Evolutionary conservation across 2,329 filamentous ascomycete genomes (phyloP), one percentile per base, ranked within the genome.

Genomic region (Monosporascus sp.): DNA sequence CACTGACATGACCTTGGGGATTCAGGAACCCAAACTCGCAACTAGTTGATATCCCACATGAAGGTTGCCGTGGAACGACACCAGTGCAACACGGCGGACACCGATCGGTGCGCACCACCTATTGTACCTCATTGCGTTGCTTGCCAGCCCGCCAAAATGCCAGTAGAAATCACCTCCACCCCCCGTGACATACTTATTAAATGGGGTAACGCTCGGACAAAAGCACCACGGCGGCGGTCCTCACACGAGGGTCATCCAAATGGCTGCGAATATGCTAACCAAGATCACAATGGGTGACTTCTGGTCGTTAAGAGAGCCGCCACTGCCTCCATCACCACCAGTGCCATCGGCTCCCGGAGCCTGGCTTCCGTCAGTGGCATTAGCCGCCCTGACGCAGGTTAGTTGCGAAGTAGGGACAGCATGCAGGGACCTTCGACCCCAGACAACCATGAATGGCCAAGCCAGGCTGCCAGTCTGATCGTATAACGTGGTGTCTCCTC

Each of bases 371-470:
- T n/a, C 25, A 36, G 25, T 48, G 18, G 47, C 47, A 36, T 48
- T 48, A 17, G 25, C 36, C 11, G 31, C 47, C 3, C 47, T 24
- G 17, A 48, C 18, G 31, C 47, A 48, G 34, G 48, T 49, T 4
- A 49, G 18, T 34, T 49, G 36, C 20, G 48, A 49, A 20, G 48
- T 41, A 25, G 48, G 48, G 22, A 17, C 18, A 22, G 36, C 14
- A 18, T 20, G 3, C 25, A 3, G 20, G 11, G 37, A 18, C 22
- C 6, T 37, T 41, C 2, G 31, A n/a, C 41, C 41, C 49, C 49
- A 50, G 22, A 50, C 39, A 18, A 46, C 49, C 49, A 50, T 50
- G 27, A 31, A 45, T 11, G 49, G 49, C 39, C 49, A 50, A 2
- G 38, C 49, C 7, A 50, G 17, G 49, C 38, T 50, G 25, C 49